Base-by-base conservation (phyloP, 306 rosid species). In the Erythrophleum fordii region DNA sequence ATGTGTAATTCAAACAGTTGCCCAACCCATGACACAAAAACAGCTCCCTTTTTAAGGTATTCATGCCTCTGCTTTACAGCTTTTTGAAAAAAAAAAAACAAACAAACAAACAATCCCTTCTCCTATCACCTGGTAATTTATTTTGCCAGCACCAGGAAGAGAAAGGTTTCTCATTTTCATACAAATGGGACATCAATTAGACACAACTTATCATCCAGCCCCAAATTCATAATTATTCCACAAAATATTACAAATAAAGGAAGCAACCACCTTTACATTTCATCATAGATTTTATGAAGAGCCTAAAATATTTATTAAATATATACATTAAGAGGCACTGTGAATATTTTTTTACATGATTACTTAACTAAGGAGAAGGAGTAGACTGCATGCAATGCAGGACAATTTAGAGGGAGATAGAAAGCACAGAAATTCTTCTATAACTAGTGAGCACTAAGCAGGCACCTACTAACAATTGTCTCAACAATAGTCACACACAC, bases 381-480 rank as follows among this genome's bases (percentile, higher is more conserved):
- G 69, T n/a, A 34, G 69, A 64, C 45, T 34, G 14, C 45, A 64
- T 6, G 45, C 69, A 31, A 64, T 34, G 4, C 42, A 37, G 42
- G 42, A 5, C 42, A 37, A 6, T 46, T 3, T 12, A 46, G 52
- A 46, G 18, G 8, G 52, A 14, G 18, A 42, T 42, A 42, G 5
- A 46, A 3, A 2, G 52, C 17, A 46, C 5, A 45, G 49, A 46
- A 46, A 46, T 46, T 46, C 17, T 14, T 12, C 1, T 14, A 9
- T 46, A 46, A 46, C 18, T 46, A 42, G 14, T 42, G 48, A 9
- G 53, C 20, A 48, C 53, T 48, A 13, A 48, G 5, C 11, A 48
- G 20, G 16, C 70, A 65, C 22, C 70, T 35, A 35, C 69, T 64
- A 65, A 13, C 72, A 66, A 39, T 37, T 66, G 51, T 45, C 71